Percentiles rank a stretch among this genome's conserved stretches.
phyloP scores from a whole-genome alignment of 768 basidiomycete genomes.

The Suillus occidentalis region DNA sequence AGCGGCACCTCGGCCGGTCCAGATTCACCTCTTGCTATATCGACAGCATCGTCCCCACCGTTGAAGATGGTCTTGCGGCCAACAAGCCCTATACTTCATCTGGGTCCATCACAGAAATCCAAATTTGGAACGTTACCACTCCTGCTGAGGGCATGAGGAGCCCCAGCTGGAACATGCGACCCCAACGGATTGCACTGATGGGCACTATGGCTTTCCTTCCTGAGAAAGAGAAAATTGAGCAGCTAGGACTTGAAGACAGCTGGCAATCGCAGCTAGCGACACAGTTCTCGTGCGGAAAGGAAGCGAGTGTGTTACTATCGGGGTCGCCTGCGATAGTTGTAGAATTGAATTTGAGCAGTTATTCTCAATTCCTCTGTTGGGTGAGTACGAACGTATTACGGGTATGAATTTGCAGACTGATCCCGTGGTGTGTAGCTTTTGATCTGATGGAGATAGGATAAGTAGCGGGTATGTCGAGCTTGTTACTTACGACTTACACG shows the following conservation, averaged over 20 bases:
- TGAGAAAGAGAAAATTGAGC: slow-evolving; percentile 2
- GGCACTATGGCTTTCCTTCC: slow-evolving; percentile 13
- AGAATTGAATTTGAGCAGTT: slow-evolving; percentile 18
- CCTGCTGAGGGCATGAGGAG: slow-evolving; percentile 2
- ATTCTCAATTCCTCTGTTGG: slow-evolving; percentile 16
- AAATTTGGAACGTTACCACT: slow-evolving; percentile 20
- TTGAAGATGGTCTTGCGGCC: no score
- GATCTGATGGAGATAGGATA: neutral
- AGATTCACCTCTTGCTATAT: no score
- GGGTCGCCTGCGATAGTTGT: slow-evolving; percentile 14
- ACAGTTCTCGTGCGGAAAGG: slow-evolving; percentile 11
- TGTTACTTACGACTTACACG: neutral
- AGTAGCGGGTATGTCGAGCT: neutral
- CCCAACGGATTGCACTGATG: slow-evolving; percentile 13
- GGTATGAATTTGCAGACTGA: neutral
- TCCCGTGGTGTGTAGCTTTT: neutral
- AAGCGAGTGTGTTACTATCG: slow-evolving; percentile 9
- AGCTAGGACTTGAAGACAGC: slow-evolving; percentile 8
- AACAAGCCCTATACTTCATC: no score
- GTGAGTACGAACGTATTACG: slow-evolving; percentile 8
- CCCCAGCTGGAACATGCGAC: slow-evolving; percentile 19
- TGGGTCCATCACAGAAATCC: no score
- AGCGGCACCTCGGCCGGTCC: no score
- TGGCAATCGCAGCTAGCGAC: slow-evolving; percentile 8
- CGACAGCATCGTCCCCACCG: no score